Percentiles rank a stretch among this genome's conserved stretches.
Evolutionary conservation across 1,284 basidiomycete species (phyloP).

Genomic region (Ustilago bromivora): DNA sequence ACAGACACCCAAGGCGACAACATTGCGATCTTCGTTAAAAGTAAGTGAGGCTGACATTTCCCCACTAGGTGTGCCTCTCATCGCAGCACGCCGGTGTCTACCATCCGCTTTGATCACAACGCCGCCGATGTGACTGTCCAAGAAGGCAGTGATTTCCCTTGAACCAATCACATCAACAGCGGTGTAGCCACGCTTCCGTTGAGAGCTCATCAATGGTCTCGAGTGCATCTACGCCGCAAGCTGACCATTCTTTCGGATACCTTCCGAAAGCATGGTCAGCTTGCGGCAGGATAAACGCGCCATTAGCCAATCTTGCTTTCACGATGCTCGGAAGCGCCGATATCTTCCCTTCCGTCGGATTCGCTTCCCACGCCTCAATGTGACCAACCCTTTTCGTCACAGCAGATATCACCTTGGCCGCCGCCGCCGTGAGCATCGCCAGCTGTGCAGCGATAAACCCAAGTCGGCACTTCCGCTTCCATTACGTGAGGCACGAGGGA

Average conservation of each 20-base stretch:
- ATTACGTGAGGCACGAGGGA: neutral
- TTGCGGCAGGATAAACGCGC: neutral
- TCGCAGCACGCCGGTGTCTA: neutral
- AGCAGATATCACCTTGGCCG: neutral
- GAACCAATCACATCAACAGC: neutral
- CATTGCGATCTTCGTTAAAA: neutral
- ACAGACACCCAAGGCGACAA: neutral
- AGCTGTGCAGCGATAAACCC: neutral
- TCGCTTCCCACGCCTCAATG: neutral
- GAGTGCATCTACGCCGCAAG: neutral
- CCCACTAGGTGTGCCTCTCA: neutral
- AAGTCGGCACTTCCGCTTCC: neutral
- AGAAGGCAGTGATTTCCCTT: too few species aligned
- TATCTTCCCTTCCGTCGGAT: constrained; percentile 16
- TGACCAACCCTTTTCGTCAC: neutral
- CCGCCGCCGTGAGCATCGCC: neutral
- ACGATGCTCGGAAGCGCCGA: constrained; percentile 22
- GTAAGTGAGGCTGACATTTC: neutral
- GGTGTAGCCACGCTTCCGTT: neutral
- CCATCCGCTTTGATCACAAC: neutral
- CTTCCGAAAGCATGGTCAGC: neutral
- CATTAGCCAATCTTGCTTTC: neutral
- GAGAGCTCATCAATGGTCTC: neutral
- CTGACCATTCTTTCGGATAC: neutral
- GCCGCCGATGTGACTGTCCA: neutral